phyloP scores from a whole-genome alignment of 164 flowering plant genomes.

The Taxillus chinensis region DNA sequence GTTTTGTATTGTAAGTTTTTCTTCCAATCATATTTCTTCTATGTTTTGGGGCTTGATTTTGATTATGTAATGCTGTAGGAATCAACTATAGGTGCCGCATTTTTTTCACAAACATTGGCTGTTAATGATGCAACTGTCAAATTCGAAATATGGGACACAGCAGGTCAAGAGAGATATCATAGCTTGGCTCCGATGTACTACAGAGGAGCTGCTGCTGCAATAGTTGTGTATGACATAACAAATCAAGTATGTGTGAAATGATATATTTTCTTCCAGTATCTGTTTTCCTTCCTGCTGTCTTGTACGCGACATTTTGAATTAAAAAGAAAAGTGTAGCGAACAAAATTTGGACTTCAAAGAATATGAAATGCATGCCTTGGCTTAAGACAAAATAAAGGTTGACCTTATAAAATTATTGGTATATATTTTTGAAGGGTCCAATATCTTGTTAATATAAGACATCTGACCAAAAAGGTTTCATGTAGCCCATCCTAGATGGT shows the following conservation, averaged over 20 bases:
- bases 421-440: no score
- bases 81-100: slow-evolving; percentile 53
- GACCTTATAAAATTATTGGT: no score
- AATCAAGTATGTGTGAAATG: slow-evolving; percentile 6
- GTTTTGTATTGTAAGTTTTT: not conserved
- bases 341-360: no score
- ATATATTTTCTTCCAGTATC: no score
- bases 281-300: no score
- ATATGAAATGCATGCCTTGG: no score
- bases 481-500: no score
- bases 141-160: slow-evolving; percentile 57
- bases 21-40: not conserved
- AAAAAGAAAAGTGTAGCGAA: no score
- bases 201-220: slow-evolving; percentile 51
- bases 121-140: slow-evolving; percentile 47
- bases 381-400: no score
- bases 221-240: slow-evolving; percentile 51
- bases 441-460: no score
- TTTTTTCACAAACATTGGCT: slow-evolving; percentile 46
- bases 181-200: slow-evolving; percentile 58
- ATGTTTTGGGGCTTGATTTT: slow-evolving; percentile 2
- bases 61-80: slow-evolving; percentile 22
- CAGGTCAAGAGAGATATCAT: slow-evolving; percentile 57
- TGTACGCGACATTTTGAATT: no score
- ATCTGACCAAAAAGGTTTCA: no score